Evolutionary conservation across 2,329 filamentous ascomycete species (phyloP).

Genomic region (Monosporascus ibericus): DNA sequence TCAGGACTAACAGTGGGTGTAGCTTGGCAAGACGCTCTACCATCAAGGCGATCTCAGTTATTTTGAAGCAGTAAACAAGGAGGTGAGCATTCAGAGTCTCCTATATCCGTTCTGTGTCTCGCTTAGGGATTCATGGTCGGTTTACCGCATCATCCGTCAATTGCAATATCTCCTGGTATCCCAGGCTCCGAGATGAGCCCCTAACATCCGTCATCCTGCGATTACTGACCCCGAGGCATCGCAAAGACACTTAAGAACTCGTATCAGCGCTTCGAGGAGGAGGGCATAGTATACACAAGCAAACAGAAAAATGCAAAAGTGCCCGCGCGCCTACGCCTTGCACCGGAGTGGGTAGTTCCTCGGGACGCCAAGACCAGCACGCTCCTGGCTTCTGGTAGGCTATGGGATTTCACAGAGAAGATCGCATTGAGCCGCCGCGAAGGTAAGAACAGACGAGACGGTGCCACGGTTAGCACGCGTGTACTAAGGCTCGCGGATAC

Average conservation of each 20-base stretch:
- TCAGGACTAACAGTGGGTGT: slow-evolving; percentile 12
- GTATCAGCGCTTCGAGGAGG: slow-evolving; percentile 80
- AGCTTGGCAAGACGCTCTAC: slow-evolving; percentile 93
- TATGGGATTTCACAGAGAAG: slow-evolving; percentile 89
- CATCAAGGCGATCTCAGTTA: slow-evolving; percentile 96
- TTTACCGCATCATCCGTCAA: too few species aligned
- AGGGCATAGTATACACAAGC: slow-evolving; percentile 75
- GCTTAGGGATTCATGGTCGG: too few species aligned
- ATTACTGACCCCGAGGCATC: background rate
- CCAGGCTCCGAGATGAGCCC: too few species aligned
- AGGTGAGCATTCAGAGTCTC: slow-evolving; percentile 31
- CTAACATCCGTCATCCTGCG: too few species aligned
- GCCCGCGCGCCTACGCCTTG: slow-evolving; percentile 59
- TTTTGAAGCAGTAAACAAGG: slow-evolving; percentile 97
- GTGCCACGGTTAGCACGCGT: slow-evolving; percentile 76
- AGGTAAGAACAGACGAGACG: slow-evolving; percentile 94
- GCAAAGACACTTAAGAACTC: slow-evolving; percentile 76
- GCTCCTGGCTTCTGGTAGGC: slow-evolving; percentile 63
- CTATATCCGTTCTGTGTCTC: background rate
- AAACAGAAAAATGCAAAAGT: slow-evolving; percentile 61
- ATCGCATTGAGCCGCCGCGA: slow-evolving; percentile 80
- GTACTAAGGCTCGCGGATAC: slow-evolving; percentile 73
- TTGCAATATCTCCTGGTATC: too few species aligned
- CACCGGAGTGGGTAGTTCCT: slow-evolving; percentile 66
- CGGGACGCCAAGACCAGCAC: slow-evolving; percentile 56